These are phyloP conservation scores for Fusarium verticillioides DNA, from an alignment of 2,329 filamentous ascomycete genomes.

Conservation along the genomic window DNA sequence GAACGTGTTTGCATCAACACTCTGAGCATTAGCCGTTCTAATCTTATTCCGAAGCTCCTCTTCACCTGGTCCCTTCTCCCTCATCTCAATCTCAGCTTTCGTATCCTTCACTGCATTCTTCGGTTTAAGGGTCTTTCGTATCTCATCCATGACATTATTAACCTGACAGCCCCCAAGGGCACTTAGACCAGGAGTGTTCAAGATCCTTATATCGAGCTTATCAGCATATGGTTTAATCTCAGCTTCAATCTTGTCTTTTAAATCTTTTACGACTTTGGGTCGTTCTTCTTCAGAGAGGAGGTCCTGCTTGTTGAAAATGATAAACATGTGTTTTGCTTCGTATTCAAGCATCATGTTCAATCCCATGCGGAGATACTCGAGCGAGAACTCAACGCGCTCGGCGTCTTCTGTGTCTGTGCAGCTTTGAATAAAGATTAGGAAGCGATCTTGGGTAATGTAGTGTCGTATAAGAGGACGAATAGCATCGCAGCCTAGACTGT, in stretches of 20 bases:
- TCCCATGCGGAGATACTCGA: constrained; percentile 42
- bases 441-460: constrained; percentile 42
- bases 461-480: constrained; percentile 44
- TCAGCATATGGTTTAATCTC: constrained; percentile 23
- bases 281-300: constrained; percentile 30
- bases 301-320: constrained; percentile 50
- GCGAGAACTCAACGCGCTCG: constrained; percentile 39
- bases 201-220: constrained; percentile 27
- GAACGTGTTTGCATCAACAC: constrained; percentile 32
- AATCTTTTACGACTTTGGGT: constrained; percentile 23
- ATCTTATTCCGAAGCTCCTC: constrained; percentile 23
- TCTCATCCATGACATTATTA: constrained; percentile 25
- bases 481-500: constrained; percentile 40
- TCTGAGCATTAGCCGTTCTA: constrained; percentile 14
- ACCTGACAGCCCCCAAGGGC: constrained; percentile 26
- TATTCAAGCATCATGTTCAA: constrained; percentile 34
- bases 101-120: neutral
- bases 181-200: constrained; percentile 42
- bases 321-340: constrained; percentile 42
- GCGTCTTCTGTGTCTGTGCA: constrained; percentile 38
- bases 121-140: constrained; percentile 22
- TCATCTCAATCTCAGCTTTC: constrained; percentile 5
- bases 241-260: constrained; percentile 13
- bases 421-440: constrained; percentile 46
- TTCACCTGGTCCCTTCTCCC: constrained; percentile 24